Evolutionary conservation across 2,329 filamentous ascomycete genomes (phyloP).

Genomic region (Colletotrichum sp.): DNA sequence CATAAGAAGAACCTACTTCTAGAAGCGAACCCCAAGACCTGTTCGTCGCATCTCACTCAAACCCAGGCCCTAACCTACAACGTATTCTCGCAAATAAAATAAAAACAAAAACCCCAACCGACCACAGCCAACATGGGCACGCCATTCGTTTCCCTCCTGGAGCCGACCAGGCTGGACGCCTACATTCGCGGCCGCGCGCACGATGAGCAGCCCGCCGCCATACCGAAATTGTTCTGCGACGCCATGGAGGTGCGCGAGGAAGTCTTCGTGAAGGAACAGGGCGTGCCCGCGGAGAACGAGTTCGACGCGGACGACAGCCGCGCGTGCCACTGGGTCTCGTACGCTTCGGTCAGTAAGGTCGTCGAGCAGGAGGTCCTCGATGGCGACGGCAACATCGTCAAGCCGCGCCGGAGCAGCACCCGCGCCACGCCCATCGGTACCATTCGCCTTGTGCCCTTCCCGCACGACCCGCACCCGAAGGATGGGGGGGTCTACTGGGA

Average conservation of each 20-base stretch:
- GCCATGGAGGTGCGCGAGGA: slow-evolving; percentile 66
- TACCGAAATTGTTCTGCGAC: slow-evolving; percentile 65
- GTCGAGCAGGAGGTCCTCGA: slow-evolving; percentile 49
- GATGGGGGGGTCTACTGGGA: slow-evolving; percentile 54
- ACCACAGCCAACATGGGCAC: slow-evolving; percentile 45
- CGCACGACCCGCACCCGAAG: slow-evolving; percentile 70
- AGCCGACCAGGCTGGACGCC: slow-evolving; percentile 53
- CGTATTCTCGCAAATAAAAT: background rate
- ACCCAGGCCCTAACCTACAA: background rate
- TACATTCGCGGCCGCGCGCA: slow-evolving; percentile 47
- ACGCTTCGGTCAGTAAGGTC: slow-evolving; percentile 65
- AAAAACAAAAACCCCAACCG: background rate
- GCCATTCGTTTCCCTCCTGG: slow-evolving; percentile 53
- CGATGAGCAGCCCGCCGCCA: slow-evolving; percentile 47
- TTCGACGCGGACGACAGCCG: slow-evolving; percentile 81
- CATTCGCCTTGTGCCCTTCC: slow-evolving; percentile 82
- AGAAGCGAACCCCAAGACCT: background rate
- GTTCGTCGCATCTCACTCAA: background rate
- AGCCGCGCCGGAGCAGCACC: slow-evolving; percentile 49
- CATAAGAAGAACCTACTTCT: background rate
- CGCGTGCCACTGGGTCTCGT: slow-evolving; percentile 88
- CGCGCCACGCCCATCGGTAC: slow-evolving; percentile 69
- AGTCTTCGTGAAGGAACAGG: slow-evolving; percentile 68
- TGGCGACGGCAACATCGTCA: slow-evolving; percentile 43
- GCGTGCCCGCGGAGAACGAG: slow-evolving; percentile 69